Evolutionary conservation across 2,329 filamentous ascomycete genomes (phyloP).

Genomic region (Sarocladium strictum): DNA sequence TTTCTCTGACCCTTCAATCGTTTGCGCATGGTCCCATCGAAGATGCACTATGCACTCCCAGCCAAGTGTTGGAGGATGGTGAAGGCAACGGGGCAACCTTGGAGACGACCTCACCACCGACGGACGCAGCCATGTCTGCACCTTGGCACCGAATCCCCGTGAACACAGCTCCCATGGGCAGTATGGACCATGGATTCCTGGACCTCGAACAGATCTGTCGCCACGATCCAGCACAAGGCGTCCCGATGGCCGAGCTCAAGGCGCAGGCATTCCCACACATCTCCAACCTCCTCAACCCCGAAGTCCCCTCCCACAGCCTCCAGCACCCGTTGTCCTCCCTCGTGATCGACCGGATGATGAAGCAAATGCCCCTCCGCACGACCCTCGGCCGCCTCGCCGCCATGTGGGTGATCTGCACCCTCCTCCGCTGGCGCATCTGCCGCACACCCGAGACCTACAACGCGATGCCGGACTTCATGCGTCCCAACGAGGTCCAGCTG

Average conservation of each 20-base stretch:
- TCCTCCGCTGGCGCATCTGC: constrained; percentile 17
- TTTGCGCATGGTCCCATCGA: background rate
- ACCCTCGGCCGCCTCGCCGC: constrained; percentile 15
- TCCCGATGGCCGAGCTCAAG: constrained; percentile 7
- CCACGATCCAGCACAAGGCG: background rate
- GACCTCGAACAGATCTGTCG: constrained; percentile 2
- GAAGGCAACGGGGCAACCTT: background rate
- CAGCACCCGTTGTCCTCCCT: constrained; percentile 11
- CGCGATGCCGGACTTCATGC: constrained; percentile 17
- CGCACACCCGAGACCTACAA: constrained; percentile 19
- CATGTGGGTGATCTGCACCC: constrained; percentile 14
- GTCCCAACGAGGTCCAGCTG: constrained; percentile 18
- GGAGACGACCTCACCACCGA: background rate
- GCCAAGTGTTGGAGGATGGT: background rate
- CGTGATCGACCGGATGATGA: constrained; percentile 14
- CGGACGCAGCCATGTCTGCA: background rate
- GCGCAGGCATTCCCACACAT: constrained; percentile 18
- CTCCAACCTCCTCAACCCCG: constrained; percentile 17
- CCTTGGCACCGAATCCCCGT: constrained; percentile 1
- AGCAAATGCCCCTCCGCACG: constrained; percentile 11
- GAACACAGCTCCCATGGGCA: constrained; percentile 2
- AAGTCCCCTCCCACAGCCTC: constrained; percentile 10
- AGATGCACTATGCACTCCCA: background rate
- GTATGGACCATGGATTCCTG: background rate
- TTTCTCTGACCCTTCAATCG: background rate